Evolutionary conservation across 2,329 filamentous ascomycete genomes (phyloP), one percentile per base, ranked within the genome.

Genomic region (Coniochaeta ligniaria): DNA sequence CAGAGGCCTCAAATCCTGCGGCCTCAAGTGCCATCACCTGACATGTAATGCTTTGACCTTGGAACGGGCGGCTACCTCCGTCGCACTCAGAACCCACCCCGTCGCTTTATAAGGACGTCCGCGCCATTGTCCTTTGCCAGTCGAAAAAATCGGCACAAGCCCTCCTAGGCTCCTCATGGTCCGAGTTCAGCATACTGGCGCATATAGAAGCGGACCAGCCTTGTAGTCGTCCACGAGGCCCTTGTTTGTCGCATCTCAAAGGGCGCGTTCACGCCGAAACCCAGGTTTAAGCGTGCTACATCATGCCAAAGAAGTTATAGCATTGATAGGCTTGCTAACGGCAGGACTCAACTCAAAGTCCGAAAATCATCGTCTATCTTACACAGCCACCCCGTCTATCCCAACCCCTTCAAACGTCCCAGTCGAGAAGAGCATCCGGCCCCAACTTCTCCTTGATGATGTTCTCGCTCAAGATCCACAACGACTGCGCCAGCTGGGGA

Each of bases 401-500:
- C 17, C 17, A 9, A 2, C 50, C 26, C 20, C 43, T 22, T 57
- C 54, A 57, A 6, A 57, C 4, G 59, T 67, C 68, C 74, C 72
- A 77, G 60, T 72, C 66, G 1, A 69, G 59, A 52, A 79, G 41
- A 1, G 72, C 76, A 62, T 76, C 72, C 3, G 73, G 66, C 0
- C 76, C 76, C 8, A 78, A 59, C 64, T 75, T 78, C 9, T 77
- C 71, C 65, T 71, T 74, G 57, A 78, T 68, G 9, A 79, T 61
- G 2, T 71, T 64, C 28, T 73, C 65, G 24, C 74, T 77, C 22
- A 79, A 61, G 17, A 75, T 65, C 75, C 76, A 79, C 8, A 80
- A 65, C 0, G 72, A 70, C 5, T 65, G 62, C 0, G 74, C 76
- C 2, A 80, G 63, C n/a, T 67, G 64, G 3, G 70, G 67, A 60